These are phyloP conservation scores for Arabis alpina DNA, from an alignment of 345 rosid species.

Conservation along the genomic window DNA sequence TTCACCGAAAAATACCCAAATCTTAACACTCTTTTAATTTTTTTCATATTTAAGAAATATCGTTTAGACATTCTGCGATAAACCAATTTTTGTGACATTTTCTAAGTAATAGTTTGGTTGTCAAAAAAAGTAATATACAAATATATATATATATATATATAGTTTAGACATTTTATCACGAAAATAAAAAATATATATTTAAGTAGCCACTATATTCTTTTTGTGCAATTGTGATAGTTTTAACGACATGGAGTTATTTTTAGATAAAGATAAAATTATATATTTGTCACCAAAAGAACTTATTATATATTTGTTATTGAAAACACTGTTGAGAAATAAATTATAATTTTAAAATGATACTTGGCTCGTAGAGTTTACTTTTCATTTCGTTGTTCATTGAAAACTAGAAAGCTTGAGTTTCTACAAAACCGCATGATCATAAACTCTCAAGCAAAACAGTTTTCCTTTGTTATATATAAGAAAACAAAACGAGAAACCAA, in stretches of 20 bases:
- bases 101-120: too few relatives aligned
- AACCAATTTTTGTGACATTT: too few relatives aligned
- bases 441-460: slow-evolving; percentile 16
- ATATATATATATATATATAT: too few relatives aligned
- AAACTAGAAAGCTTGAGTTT: not conserved
- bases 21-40: not conserved
- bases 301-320: too few relatives aligned
- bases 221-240: too few relatives aligned
- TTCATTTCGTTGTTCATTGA: slow-evolving; percentile 19
- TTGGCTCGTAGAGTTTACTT: not conserved
- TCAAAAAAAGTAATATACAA: too few relatives aligned
- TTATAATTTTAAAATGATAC: not conserved
- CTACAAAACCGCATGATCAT: not conserved
- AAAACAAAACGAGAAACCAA: not conserved
- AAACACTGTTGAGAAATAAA: not conserved
- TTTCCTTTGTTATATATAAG: not conserved
- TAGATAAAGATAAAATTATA: slow-evolving; percentile 5
- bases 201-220: not conserved
- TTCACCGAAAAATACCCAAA: not conserved
- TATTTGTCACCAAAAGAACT: too few relatives aligned
- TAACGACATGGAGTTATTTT: too few relatives aligned
- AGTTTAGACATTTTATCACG: not conserved
- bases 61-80: not conserved
- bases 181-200: not conserved
- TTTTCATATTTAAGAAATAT: not conserved